Evolutionary conservation across 1,284 basidiomycete genomes (phyloP), one percentile per base, ranked within the genome.

Genomic region (Mycosarcoma maydis): DNA sequence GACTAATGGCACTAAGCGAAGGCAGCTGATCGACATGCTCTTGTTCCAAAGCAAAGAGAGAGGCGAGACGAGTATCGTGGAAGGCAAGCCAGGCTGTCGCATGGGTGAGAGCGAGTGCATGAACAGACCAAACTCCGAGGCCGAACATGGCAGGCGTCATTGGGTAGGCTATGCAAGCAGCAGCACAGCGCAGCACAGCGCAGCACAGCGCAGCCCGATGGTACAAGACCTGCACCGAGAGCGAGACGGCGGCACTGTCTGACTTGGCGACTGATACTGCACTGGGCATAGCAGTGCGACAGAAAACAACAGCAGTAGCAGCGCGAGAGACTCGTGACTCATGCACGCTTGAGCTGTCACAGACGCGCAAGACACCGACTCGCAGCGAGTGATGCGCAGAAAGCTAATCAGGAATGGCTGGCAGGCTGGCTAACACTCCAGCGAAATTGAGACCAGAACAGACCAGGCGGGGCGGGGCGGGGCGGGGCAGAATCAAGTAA

Each of bases 321-420:
- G n/a, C n/a, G n/a, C n/a, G n/a, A n/a, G n/a, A n/a, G n/a, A n/a
- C n/a, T n/a, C n/a, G n/a, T n/a, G n/a, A 37, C 7, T 29, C 17
- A 37, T 37, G 36, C 36, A 37, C 17, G 36, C 6, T 37, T 14
- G 11, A 26, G 32, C 33, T 45, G 43, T 45, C 43, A 45, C 23
- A 45, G 17, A 36, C 23, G 43, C 43, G 36, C 24, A 30, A 10
- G n/a, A 32, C 43, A 36, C 43, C 43, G 43, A 45, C 24, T 34
- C 33, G 43, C 43, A 36, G 43, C 23, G 10, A 16, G 7, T 17
- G 14, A 22, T 16, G 20, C 8, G 14, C 30, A 23, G 30, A 11
- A 34, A 6, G 16, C 11, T 16, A n/a, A 34, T n/a, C 33, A 34
- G n/a, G 33, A 10, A 34, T 34, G 11, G 33, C 33, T 34, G 33